A percentile compares a stretch with the other conserved stretches of the same genome.
phyloP scores from a whole-genome alignment of 805 yeast species.

The Tetrapisispora taiwanensis region DNA sequence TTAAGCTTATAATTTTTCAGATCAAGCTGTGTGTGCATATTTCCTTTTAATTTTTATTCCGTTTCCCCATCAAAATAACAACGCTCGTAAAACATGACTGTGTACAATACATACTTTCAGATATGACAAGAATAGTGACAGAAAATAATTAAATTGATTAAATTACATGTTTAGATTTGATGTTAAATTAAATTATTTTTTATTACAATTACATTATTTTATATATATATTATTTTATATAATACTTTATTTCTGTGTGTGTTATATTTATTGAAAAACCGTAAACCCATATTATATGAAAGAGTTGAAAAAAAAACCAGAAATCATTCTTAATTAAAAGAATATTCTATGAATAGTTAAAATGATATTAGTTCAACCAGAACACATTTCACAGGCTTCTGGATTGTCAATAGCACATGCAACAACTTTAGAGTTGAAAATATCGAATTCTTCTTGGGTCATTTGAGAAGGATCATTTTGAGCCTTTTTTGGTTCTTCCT shows the following conservation, averaged over 20 bases:
- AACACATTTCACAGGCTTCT: constrained; percentile 97
- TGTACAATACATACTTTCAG: too few relatives aligned
- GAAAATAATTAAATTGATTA: too few relatives aligned
- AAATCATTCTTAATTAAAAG: too few relatives aligned
- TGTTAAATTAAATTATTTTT: background rate
- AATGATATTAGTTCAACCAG: constrained; percentile 53
- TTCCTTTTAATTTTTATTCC: too few relatives aligned
- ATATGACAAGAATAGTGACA: too few relatives aligned
- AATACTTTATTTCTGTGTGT: background rate
- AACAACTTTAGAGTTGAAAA: constrained; percentile 83
- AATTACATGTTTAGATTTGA: too few relatives aligned
- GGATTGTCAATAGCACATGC: constrained; percentile 97
- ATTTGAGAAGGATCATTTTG: constrained; percentile 27
- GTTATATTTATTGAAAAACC: background rate
- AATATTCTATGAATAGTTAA: background rate
- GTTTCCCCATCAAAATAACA: background rate
- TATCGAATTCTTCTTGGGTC: constrained; percentile 49
- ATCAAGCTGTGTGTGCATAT: background rate
- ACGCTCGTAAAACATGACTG: too few relatives aligned
- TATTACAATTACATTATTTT: background rate
- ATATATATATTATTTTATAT: background rate
- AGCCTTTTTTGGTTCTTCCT: constrained; percentile 33
- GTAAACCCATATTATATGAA: constrained; percentile 1
- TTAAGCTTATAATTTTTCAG: background rate
- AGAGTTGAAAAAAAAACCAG: background rate